These are phyloP conservation scores for Populus tomentosa DNA, from an alignment of 441 rosid genomes.

Conservation along the genomic window DNA sequence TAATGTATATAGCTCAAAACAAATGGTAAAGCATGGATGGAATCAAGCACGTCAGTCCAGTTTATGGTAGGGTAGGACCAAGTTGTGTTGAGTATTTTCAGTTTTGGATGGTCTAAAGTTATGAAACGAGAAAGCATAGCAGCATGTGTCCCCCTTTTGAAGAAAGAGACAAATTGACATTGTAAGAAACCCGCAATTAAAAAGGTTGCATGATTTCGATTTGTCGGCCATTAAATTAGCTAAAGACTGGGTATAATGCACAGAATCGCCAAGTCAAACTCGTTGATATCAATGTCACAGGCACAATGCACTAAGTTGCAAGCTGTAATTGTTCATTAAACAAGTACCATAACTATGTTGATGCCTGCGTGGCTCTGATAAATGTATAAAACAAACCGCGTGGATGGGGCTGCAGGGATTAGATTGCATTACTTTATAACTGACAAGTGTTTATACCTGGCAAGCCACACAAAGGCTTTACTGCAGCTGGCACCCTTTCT, in stretches of 20 bases:
- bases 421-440: neutral
- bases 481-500: constrained; percentile 59
- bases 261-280: neutral
- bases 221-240: neutral
- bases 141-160: neutral
- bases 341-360: neutral
- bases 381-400: neutral
- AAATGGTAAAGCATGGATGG: no score
- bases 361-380: neutral
- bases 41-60: no score
- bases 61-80: no score
- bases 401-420: neutral
- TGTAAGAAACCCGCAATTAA: neutral
- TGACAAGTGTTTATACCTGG: constrained; percentile 43
- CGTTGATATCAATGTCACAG: neutral
- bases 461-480: constrained; percentile 84
- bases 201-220: neutral
- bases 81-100: neutral
- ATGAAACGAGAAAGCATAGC: neutral
- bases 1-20: neutral
- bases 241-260: neutral
- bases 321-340: neutral
- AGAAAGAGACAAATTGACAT: neutral
- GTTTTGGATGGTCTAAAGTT: neutral
- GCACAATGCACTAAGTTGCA: neutral